A percentile compares a stretch with the other conserved stretches of the same genome.
Conservation (phyloP, 805 yeast species). For the Komagataella pseudopastoris region DNA sequence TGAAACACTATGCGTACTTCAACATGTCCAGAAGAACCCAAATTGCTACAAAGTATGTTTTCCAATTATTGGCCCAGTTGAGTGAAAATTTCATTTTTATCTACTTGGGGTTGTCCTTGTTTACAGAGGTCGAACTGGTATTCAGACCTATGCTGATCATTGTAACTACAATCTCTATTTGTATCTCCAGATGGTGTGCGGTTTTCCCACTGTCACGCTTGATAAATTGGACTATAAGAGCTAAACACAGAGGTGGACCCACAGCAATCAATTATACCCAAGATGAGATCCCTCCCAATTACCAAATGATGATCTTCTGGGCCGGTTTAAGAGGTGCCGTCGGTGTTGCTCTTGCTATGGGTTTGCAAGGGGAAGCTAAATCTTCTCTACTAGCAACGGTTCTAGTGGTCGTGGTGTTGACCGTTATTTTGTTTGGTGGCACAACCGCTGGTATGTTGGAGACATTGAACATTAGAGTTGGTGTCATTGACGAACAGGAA, state of each 20-base stretch:
- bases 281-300: constrained; percentile 88
- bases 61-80: constrained; percentile 87
- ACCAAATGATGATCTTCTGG: constrained; percentile 99
- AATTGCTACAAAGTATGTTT: constrained; percentile 88
- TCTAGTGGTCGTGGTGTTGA: constrained; percentile 87
- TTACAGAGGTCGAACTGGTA: constrained; percentile 91
- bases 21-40: constrained; percentile 97
- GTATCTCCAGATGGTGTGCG: constrained; percentile 94
- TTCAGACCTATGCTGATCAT: constrained; percentile 90
- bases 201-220: constrained; percentile 86
- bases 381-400: constrained; percentile 87
- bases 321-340: constrained; percentile 99
- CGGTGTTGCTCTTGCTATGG: constrained; percentile 98
- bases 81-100: constrained; percentile 96
- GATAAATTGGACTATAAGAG: constrained; percentile 65
- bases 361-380: constrained; percentile 88
- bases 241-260: constrained; percentile 28
- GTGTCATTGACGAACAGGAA: constrained; percentile 70
- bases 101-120: constrained; percentile 83
- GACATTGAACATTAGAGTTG: constrained; percentile 83
- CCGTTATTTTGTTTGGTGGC: constrained; percentile 95
- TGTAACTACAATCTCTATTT: constrained; percentile 78
- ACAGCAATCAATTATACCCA: constrained; percentile 24
- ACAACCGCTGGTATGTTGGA: constrained; percentile 98
- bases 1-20: constrained; percentile 93